These are phyloP conservation scores for Magnolia changhungtana DNA, from an alignment of 164 flowering plant genomes.

Conservation along the genomic window DNA sequence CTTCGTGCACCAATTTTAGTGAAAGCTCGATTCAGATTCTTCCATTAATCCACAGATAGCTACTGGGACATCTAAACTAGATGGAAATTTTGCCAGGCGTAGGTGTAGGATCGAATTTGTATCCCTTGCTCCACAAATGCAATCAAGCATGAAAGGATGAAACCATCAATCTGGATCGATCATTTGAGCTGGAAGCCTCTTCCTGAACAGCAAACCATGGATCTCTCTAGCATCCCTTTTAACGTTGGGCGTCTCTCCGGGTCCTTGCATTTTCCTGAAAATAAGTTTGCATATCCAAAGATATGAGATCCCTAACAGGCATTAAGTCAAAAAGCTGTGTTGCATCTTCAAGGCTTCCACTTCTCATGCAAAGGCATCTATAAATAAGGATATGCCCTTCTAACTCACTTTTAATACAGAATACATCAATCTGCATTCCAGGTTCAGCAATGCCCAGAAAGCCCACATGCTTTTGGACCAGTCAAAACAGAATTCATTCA, in stretches of 20 bases:
- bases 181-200: slow-evolving; percentile 9
- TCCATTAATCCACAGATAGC: slow-evolving; percentile 61
- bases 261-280: slow-evolving; percentile 44
- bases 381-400: slow-evolving; percentile 21
- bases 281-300: slow-evolving; percentile 42
- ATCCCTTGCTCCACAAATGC: slow-evolving; percentile 72
- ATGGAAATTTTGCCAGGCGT: slow-evolving; percentile 37
- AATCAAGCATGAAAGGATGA: slow-evolving; percentile 60
- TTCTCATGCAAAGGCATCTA: slow-evolving; percentile 27
- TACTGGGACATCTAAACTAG: slow-evolving; percentile 56
- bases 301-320: slow-evolving; percentile 45
- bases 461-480: slow-evolving; percentile 27
- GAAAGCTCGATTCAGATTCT: slow-evolving; percentile 59
- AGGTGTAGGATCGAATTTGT: slow-evolving; percentile 60
- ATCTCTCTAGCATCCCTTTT: slow-evolving; percentile 44
- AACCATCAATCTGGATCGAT: slow-evolving; percentile 46
- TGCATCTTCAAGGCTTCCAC: slow-evolving; percentile 53
- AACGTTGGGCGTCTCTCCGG: slow-evolving; percentile 70
- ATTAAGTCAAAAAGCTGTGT: slow-evolving; percentile 37
- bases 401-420: slow-evolving; percentile 52
- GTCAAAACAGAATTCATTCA: slow-evolving; percentile 17
- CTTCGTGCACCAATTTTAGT: slow-evolving; percentile 16
- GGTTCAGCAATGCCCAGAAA: slow-evolving; percentile 26
- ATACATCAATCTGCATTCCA: slow-evolving; percentile 61
- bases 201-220: slow-evolving; percentile 41